Evolutionary conservation across 345 rosid species (phyloP), one percentile per base, ranked within the genome.

Genomic region (Microthlaspi erraticum): DNA sequence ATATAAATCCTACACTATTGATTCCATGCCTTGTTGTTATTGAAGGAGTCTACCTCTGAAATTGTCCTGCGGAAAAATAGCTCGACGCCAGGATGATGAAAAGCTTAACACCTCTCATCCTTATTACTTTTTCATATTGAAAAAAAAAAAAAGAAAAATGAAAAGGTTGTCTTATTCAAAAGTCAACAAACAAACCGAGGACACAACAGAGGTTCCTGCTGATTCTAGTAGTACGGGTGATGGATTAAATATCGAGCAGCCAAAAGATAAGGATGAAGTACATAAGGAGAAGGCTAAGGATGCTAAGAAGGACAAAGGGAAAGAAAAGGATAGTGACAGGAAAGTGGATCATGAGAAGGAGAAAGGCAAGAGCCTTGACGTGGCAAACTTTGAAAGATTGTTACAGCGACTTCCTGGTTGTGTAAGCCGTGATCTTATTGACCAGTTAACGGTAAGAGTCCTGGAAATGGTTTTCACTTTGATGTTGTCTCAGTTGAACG

Each of bases 381-480:
- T 92, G 68, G 80, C 98, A 57, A 94, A 79, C 83, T 80, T 94
- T 79, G 99, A 94, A 83, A 88, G 98, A 71, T 72, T 95, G 61
- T 70, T 92, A 80, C 99, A 88, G 77, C 84, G 99, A 81, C 98
- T 95, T 16, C 97, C 94, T 9, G 93, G 98, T 71, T 92, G 93
- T 36, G 96, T 95, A 50, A 83, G 94, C 83, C 93, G 99, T 48
- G 99, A 92, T 79, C 98, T 95, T 66, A 95, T 95, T 68, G 99
- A 95, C 83, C 99, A 95, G 69, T 72, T 92, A 80, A 84, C 98
- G 48, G 99, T 95, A 86, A 81, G 75, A n/a, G 60, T 64, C 54
- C 52, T 66, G 77, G 57, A 75, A 44, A 56, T 64, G 20, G 31
- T 55, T 50, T 48, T 39, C 33, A 44, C 46, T 56, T 62, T 56